phyloP scores from a whole-genome alignment of 73 alveolate species.

The Paramecium octaurelia region DNA sequence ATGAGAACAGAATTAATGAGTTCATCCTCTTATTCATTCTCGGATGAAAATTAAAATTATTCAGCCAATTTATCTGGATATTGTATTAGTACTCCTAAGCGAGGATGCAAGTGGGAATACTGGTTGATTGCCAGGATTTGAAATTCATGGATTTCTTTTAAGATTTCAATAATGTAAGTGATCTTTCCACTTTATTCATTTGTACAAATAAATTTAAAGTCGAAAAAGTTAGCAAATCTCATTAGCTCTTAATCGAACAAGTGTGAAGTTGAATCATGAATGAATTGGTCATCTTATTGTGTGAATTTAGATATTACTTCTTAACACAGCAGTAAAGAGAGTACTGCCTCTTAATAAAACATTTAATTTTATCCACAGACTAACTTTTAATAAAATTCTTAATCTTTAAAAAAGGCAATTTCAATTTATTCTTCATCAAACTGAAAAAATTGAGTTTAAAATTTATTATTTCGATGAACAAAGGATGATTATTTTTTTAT shows the following conservation, averaged over 20 bases:
- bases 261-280: background rate
- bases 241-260: background rate
- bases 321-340: constrained; percentile 16
- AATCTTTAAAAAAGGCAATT: background rate
- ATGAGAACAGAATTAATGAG: background rate
- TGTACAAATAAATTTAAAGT: constrained; percentile 2
- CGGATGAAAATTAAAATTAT: background rate
- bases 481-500: background rate
- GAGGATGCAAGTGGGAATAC: background rate
- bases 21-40: background rate
- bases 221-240: background rate
- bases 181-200: constrained; percentile 12
- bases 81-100: background rate
- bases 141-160: background rate
- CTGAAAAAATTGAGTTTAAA: background rate
- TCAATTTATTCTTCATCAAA: background rate
- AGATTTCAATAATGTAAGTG: background rate
- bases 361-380: background rate
- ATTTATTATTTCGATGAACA: background rate
- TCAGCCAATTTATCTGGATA: constrained; percentile 32
- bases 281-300: background rate
- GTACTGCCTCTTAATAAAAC: background rate
- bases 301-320: background rate
- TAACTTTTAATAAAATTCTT: constrained; percentile 18
- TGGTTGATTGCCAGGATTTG: background rate